These are phyloP conservation scores for Mercurialis annua DNA, from an alignment of 345 rosid species.

Conservation along the genomic window DNA sequence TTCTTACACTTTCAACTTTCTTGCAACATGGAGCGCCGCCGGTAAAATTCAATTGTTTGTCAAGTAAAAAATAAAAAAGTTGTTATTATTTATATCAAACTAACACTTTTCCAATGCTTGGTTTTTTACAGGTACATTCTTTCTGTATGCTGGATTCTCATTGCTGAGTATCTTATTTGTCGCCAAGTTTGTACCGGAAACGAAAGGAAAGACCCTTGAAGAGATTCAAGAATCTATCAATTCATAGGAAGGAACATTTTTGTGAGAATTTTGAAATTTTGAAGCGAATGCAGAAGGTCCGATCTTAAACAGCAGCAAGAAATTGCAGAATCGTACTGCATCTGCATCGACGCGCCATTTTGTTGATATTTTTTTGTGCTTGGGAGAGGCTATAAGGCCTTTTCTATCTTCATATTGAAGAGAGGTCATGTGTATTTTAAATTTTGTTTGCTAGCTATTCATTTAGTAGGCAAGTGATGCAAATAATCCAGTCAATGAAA, in stretches of 20 bases:
- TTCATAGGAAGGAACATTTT: slow-evolving; percentile 25
- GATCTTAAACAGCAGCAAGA: not conserved
- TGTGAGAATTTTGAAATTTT: not conserved
- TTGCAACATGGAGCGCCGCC: slow-evolving; percentile 74
- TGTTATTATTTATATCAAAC: not conserved
- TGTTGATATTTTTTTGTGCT: not conserved
- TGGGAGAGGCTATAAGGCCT: not conserved
- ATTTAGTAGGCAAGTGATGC: slow-evolving; percentile 3
- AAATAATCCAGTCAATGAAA: too few species aligned
- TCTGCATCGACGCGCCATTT: not conserved
- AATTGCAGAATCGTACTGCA: not conserved
- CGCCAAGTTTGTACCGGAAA: slow-evolving; percentile 79
- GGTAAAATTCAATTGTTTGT: slow-evolving; percentile 30
- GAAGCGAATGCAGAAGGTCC: not conserved
- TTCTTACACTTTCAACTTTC: slow-evolving; percentile 83
- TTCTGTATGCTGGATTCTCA: slow-evolving; percentile 62
- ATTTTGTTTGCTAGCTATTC: not conserved
- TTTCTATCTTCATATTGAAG: not conserved
- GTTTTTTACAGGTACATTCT: slow-evolving; percentile 65
- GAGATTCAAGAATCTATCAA: slow-evolving; percentile 76
- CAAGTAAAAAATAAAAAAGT: not conserved
- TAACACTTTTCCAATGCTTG: not conserved
- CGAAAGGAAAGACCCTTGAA: slow-evolving; percentile 91
- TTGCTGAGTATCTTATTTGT: slow-evolving; percentile 56
- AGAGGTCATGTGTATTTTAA: not conserved